These are phyloP conservation scores for Psidium friedrichsthalianum DNA, from an alignment of 345 rosid species.

Conservation along the genomic window DNA sequence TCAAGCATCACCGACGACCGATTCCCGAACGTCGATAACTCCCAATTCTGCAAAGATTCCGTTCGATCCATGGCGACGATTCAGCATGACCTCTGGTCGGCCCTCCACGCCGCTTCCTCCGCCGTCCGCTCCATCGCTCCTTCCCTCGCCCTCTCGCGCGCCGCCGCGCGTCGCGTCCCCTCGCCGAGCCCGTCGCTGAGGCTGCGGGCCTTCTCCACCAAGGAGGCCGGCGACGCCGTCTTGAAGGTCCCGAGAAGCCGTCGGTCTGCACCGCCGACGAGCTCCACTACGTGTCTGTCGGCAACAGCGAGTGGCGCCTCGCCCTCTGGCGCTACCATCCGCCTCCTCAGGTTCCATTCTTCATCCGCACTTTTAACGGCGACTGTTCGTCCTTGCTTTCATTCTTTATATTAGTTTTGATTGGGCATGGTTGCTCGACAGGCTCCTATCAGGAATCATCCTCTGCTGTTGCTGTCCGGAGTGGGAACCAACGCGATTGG, in stretches of 20 bases:
- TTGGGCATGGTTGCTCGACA: conserved; percentile 2
- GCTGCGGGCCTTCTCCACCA: conserved; percentile 22
- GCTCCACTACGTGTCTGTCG: conserved; percentile 66
- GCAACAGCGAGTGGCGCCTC: conserved; percentile 67
- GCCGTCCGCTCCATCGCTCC: conserved; percentile 14
- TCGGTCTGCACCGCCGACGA: conserved; percentile 80
- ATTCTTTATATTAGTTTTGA: neutral
- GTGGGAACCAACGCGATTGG: conserved; percentile 96
- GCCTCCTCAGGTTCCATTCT: conserved; percentile 19
- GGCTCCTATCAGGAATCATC: conserved; percentile 81
- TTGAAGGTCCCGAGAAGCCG: conserved; percentile 39
- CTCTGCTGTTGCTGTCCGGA: conserved; percentile 80
- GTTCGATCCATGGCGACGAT: neutral
- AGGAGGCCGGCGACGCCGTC: conserved; percentile 1
- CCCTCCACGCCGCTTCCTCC: conserved; percentile 31
- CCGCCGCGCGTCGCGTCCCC: neutral
- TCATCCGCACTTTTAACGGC: neutral
- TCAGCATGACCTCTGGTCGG: conserved; percentile 42
- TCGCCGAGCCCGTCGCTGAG: conserved; percentile 1
- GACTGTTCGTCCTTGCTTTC: neutral
- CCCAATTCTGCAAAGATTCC: no score
- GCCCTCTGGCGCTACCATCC: conserved; percentile 91
- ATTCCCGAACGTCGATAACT: no score
- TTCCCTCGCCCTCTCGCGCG: neutral
- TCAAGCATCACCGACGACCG: neutral